Percentiles rank a stretch among this genome's conserved stretches.
phyloP scores from a whole-genome alignment of 495 filamentous ascomycete species.

The Rostrohypoxylon terebratum region DNA sequence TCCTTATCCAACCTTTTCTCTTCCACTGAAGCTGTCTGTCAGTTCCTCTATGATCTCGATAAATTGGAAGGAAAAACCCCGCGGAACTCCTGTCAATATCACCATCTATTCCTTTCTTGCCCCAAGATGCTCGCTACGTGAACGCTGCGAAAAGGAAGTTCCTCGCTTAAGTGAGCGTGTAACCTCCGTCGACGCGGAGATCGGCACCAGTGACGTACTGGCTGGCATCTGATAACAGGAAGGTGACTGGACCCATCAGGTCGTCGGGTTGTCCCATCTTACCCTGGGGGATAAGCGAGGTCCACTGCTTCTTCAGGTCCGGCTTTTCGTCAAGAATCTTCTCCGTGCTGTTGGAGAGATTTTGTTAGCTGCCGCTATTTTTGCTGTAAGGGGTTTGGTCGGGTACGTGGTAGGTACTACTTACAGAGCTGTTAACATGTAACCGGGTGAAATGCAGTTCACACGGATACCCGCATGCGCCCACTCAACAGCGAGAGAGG shows the following conservation, averaged over 20 bases:
- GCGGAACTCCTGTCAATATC: conserved; percentile 17
- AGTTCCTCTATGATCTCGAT: conserved; percentile 27
- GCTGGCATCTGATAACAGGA: conserved; percentile 87
- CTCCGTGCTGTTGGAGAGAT: conserved; percentile 72
- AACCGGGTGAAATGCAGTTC: conserved; percentile 91
- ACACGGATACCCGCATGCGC: conserved; percentile 84
- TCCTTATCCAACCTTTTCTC: conserved; percentile 16
- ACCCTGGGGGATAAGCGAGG: conserved; percentile 86
- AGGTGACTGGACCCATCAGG: conserved; percentile 92
- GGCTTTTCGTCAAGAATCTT: conserved; percentile 95
- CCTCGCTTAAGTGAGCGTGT: conserved; percentile 77
- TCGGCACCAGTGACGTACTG: conserved; percentile 91
- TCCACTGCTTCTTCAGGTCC: conserved; percentile 88
- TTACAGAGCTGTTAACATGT: conserved; percentile 94
- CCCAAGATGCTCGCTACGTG: conserved; percentile 13
- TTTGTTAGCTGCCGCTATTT: conserved; percentile 21
- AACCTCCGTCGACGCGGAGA: conserved; percentile 90
- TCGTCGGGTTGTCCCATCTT: conserved; percentile 94
- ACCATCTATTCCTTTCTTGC: conserved; percentile 15
- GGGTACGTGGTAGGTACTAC: conserved; percentile 42
- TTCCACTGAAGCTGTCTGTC: conserved; percentile 3
- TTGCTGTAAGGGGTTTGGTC: background rate
- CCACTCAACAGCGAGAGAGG: conserved; percentile 90
- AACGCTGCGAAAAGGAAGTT: background rate
- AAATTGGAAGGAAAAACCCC: conserved; percentile 9